Percentiles rank a stretch among this genome's conserved stretches.
Evolutionary conservation across 306 rosid species (phyloP).

Genomic region (Corylus avellana): DNA sequence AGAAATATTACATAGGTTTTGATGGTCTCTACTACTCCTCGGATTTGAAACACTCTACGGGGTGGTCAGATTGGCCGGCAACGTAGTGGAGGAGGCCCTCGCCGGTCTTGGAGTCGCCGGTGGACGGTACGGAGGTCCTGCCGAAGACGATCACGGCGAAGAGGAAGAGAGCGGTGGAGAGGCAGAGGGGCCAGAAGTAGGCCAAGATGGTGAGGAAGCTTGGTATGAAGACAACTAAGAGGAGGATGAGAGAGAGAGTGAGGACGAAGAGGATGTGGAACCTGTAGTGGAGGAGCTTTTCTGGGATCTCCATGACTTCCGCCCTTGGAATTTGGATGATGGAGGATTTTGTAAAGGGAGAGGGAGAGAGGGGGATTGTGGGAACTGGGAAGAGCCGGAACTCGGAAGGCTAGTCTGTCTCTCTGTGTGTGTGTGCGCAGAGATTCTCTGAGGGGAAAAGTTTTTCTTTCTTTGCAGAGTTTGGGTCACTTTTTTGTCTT

Average conservation of each 20-base stretch:
- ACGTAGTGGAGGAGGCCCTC: slow-evolving; percentile 79
- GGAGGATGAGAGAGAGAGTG: slow-evolving; percentile 22
- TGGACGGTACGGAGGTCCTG: slow-evolving; percentile 38
- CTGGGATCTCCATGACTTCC: slow-evolving; percentile 69
- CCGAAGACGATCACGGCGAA: slow-evolving; percentile 62
- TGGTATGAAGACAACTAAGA: slow-evolving; percentile 46
- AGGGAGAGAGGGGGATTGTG: not conserved
- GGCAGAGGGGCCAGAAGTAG: slow-evolving; percentile 90
- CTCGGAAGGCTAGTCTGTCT: not conserved
- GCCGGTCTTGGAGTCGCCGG: slow-evolving; percentile 45
- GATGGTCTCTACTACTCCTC: slow-evolving; percentile 24
- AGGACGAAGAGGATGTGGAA: slow-evolving; percentile 47
- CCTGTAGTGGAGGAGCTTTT: slow-evolving; percentile 49
- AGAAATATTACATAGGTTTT: slow-evolving; percentile 11
- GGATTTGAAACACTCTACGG: slow-evolving; percentile 39
- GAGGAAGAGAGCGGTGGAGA: slow-evolving; percentile 83
- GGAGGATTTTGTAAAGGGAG: not conserved
- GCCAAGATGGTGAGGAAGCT: slow-evolving; percentile 58
- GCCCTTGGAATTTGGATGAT: too few relatives aligned
- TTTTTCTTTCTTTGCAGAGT: not conserved
- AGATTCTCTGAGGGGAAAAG: slow-evolving; percentile 38
- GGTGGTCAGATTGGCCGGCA: slow-evolving; percentile 61
- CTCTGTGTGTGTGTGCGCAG: slow-evolving; percentile 35
- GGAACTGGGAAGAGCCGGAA: not conserved
- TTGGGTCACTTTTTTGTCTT: not conserved